Conservation (phyloP, 768 basidiomycete genomes). For the Rhizopogon sp. region DNA sequence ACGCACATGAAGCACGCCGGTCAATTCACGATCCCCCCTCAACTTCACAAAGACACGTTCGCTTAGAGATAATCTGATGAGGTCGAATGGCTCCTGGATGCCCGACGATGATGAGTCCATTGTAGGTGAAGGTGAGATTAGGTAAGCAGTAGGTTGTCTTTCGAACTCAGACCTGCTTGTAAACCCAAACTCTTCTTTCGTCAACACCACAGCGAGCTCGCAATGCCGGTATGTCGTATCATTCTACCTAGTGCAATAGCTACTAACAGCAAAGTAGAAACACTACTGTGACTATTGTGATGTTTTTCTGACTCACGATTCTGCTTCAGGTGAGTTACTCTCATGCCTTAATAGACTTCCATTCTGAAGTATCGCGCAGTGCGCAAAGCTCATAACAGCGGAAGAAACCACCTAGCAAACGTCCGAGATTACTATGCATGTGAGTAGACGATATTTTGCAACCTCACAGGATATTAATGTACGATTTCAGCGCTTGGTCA, state of each 20-base stretch:
- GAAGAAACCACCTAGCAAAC: slow-evolving; percentile 94
- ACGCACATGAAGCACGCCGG: slow-evolving; percentile 88
- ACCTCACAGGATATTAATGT: slow-evolving; percentile 4
- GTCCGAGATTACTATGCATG: slow-evolving; percentile 97
- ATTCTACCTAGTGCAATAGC: background rate
- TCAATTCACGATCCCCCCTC: slow-evolving; percentile 87
- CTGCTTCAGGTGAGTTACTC: slow-evolving; percentile 67
- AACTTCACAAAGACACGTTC: slow-evolving; percentile 99
- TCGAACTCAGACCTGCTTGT: slow-evolving; percentile 23
- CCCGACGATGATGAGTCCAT: slow-evolving; percentile 73
- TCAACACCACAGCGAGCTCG: slow-evolving; percentile 18
- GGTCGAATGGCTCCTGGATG: slow-evolving; percentile 95
- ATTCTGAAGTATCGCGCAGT: slow-evolving; percentile 42
- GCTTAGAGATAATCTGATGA: slow-evolving; percentile 91
- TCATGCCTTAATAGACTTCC: background rate
- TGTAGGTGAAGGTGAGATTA: slow-evolving; percentile 14
- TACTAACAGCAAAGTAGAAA: slow-evolving; percentile 48
- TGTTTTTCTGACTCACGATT: slow-evolving; percentile 93
- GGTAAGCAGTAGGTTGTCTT: slow-evolving; percentile 20
- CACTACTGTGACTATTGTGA: slow-evolving; percentile 94
- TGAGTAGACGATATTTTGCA: slow-evolving; percentile 29
- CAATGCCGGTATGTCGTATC: slow-evolving; percentile 59
- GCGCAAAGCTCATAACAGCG: slow-evolving; percentile 97
- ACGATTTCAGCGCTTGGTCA: slow-evolving; percentile 67
- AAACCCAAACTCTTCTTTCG: slow-evolving; percentile 10